phyloP scores from a whole-genome alignment of 345 rosid genomes.

The Linum tenue region DNA sequence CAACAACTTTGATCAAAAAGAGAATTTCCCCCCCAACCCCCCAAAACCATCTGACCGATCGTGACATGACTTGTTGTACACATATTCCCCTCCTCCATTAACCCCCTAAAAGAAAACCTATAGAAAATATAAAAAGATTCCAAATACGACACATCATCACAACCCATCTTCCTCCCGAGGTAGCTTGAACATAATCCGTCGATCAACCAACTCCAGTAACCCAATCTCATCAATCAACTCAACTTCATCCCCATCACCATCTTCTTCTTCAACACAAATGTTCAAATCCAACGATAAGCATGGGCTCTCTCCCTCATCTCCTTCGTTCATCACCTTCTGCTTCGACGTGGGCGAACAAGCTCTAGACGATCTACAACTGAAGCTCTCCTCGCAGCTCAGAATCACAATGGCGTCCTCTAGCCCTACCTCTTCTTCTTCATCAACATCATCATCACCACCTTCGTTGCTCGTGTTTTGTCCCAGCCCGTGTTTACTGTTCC shows the following conservation, averaged over 20 bases:
- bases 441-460: slow-evolving; percentile 28
- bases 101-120: neutral
- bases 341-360: slow-evolving; percentile 46
- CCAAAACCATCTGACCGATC: neutral
- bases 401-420: slow-evolving; percentile 62
- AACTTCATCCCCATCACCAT: slow-evolving; percentile 21
- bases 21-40: neutral
- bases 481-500: neutral
- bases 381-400: slow-evolving; percentile 59
- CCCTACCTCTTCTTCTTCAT: slow-evolving; percentile 36
- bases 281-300: slow-evolving; percentile 62
- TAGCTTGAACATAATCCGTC: slow-evolving; percentile 40
- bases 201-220: slow-evolving; percentile 63
- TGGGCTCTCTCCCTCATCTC: slow-evolving; percentile 21
- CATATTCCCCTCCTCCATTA: neutral
- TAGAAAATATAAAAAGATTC: neutral
- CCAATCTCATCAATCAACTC: slow-evolving; percentile 52
- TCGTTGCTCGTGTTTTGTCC: slow-evolving; percentile 4
- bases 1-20: no score
- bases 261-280: slow-evolving; percentile 47
- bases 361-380: slow-evolving; percentile 53
- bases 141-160: neutral
- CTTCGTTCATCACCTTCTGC: slow-evolving; percentile 16
- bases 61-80: neutral
- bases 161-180: slow-evolving; percentile 16